Evolutionary conservation across 1,284 basidiomycete species (phyloP), one percentile per base, ranked within the genome.

Genomic region (Ceratobasidium sp.): DNA sequence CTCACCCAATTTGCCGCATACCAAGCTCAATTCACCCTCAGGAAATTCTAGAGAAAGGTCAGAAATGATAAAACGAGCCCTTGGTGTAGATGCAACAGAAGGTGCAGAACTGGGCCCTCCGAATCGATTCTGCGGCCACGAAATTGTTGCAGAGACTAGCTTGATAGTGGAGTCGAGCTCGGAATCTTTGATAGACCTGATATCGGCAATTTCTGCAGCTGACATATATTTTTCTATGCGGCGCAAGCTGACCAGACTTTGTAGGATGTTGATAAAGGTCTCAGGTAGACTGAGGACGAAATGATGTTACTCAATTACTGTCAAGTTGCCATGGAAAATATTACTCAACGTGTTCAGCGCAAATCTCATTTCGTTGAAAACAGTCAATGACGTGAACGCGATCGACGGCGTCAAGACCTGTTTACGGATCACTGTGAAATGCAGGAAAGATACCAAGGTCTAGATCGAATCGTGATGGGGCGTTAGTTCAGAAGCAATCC

Each of bases 181-280:
- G 4, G 69, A 36, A 18, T 71, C 69, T 25, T 71, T 30, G 30
- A 71, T 40, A 5, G 69, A 71, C 46, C 80, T 77, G 0, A 81
- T 84, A 60, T 84, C 83, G 1, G 84, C 83, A 16, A 95, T 87
- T 80, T 95, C 94, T 0, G 85, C 85, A 7, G 86, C 85, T 59
- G 86, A 83, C 46, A 95, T 85, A 79, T 94, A 96, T 79, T 93
- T 95, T 79, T 96, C 94, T 75, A 97, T 96, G 61, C 95, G 92
- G 16, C 92, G 87, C 58, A 96, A 84, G 2, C 94, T 96, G 25
- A 96, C 92, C 69, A 94, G 85, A 69, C 88, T 86, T 85, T 93
- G 76, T n/a, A 77, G 42, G 23, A 73, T 86, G 77, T 92, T 91
- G 78, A 96, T 93, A 76, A 96, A 88, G 0, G 92, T 94, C 79